Evolutionary conservation across 352 stramenopile species (phyloP).

Genomic region (Vaucheria bursata): DNA sequence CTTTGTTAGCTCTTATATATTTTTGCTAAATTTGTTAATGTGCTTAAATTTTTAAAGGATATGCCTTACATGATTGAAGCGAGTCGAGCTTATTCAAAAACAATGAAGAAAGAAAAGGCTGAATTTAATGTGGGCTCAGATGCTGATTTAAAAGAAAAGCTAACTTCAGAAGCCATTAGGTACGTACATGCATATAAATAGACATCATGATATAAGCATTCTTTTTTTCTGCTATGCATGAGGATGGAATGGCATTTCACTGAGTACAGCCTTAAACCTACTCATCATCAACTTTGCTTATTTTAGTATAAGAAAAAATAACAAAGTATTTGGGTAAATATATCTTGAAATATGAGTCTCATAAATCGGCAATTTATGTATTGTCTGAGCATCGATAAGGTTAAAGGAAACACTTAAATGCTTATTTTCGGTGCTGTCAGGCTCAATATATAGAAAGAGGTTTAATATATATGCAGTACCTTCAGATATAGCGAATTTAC

Average conservation of each 20-base stretch:
- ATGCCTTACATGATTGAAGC: conserved; percentile 20
- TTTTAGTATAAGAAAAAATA: background rate
- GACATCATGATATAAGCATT: background rate
- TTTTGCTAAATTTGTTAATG: background rate
- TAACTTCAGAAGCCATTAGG: background rate
- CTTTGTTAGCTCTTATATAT: background rate
- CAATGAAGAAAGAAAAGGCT: conserved; percentile 13
- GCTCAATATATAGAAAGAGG: too few species aligned
- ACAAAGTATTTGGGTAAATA: background rate
- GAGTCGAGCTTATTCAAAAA: conserved; percentile 38
- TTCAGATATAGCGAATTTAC: too few species aligned
- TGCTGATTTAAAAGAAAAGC: conserved; percentile 9
- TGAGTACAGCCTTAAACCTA: background rate
- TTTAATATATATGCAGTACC: too few species aligned
- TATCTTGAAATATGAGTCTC: background rate
- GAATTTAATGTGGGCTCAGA: conserved; percentile 21
- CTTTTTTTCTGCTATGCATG: background rate
- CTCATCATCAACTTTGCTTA: background rate
- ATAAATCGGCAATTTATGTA: too few species aligned
- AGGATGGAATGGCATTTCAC: background rate
- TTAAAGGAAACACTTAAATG: too few species aligned
- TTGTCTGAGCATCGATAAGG: too few species aligned
- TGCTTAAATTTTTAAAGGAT: conserved; percentile 23
- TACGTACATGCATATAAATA: background rate
- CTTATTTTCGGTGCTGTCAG: too few species aligned